phyloP scores from a whole-genome alignment of 108 stramenopile species.

The Schizochytrium sp. region DNA sequence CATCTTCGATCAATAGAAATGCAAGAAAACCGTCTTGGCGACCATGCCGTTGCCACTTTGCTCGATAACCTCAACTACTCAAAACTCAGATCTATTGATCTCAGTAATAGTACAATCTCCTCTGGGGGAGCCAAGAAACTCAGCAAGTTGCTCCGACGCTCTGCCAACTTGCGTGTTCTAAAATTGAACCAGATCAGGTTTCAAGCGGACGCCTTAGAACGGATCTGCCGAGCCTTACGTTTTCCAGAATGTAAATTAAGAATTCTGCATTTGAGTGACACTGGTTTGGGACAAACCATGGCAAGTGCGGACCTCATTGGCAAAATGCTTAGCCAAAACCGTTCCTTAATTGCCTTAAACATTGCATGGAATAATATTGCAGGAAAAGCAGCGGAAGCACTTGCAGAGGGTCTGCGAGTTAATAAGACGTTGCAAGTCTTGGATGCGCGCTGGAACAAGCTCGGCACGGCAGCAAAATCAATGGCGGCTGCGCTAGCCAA shows the following conservation, averaged over 20 bases:
- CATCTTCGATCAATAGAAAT: neutral
- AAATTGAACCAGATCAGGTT: neutral
- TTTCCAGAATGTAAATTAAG: neutral
- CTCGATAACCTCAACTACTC: neutral
- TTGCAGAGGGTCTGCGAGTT: neutral
- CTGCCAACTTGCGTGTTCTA: neutral
- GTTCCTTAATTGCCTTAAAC: constrained; percentile 14
- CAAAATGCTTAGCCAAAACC: neutral
- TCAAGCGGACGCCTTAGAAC: neutral
- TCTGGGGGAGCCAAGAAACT: neutral
- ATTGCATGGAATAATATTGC: constrained; percentile 39
- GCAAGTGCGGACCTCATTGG: neutral
- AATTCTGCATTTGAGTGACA: constrained; percentile 1
- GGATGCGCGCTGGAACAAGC: constrained; percentile 51
- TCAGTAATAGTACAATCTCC: neutral
- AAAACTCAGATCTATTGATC: constrained; percentile 7
- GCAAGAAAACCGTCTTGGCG: constrained; percentile 20
- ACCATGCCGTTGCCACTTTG: neutral
- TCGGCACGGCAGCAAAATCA: constrained; percentile 5
- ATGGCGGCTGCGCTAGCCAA: constrained; percentile 30
- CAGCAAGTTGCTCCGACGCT: neutral
- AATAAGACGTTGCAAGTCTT: neutral
- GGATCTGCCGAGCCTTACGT: neutral
- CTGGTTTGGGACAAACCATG: neutral
- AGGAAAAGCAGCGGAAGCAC: neutral